Conservation (phyloP, 441 rosid genomes). For the Eruca vesicaria region DNA sequence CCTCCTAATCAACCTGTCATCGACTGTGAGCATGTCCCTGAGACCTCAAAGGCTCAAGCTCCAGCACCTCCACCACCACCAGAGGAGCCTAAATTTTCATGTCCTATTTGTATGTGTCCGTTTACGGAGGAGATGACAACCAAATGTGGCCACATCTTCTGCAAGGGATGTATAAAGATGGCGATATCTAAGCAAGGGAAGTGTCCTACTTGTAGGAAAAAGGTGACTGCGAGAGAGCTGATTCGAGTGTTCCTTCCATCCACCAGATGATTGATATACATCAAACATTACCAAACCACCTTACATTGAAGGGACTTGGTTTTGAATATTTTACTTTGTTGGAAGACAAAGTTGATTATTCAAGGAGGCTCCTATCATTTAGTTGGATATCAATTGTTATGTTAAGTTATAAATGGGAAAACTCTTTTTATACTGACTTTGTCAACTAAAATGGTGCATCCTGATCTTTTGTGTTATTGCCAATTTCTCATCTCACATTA, state of each 20-base stretch:
- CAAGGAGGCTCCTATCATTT: constrained; percentile 9
- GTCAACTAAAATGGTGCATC: too few species aligned
- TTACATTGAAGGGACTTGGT: constrained; percentile 17
- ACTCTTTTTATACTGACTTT: background rate
- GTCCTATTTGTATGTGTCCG: constrained; percentile 88
- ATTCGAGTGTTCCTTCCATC: constrained; percentile 94
- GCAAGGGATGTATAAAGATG: constrained; percentile 73
- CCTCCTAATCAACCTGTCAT: constrained; percentile 40
- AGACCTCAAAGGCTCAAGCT: constrained; percentile 25
- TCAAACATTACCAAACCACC: constrained; percentile 2
- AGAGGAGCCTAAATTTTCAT: constrained; percentile 74
- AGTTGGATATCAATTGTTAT: constrained; percentile 3
- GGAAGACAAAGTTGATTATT: constrained; percentile 18
- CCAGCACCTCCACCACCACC: constrained; percentile 33
- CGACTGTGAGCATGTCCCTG: constrained; percentile 44
- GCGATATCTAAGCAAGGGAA: constrained; percentile 67
- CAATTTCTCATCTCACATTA: constrained; percentile 1
- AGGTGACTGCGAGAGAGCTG: constrained; percentile 60
- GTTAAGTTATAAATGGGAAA: background rate
- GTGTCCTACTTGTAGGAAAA: constrained; percentile 98
- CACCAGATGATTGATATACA: constrained; percentile 45
- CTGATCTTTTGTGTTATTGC: constrained; percentile 4
- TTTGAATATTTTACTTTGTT: constrained; percentile 10
- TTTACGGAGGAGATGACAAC: constrained; percentile 84
- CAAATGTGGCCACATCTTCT: constrained; percentile 96